phyloP scores from a whole-genome alignment of 176 grass and related monocot species.

The Carex pumila region DNA sequence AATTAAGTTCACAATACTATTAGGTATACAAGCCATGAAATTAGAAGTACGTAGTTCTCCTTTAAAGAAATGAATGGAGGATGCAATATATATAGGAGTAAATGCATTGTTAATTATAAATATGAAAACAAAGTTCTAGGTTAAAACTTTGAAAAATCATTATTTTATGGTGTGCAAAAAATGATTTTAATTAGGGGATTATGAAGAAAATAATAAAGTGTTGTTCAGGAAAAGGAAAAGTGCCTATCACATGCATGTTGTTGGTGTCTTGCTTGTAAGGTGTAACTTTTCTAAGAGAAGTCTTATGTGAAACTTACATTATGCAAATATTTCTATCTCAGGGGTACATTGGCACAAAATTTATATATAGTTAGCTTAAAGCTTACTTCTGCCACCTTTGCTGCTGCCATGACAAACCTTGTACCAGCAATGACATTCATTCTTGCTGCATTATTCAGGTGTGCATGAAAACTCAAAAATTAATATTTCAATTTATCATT shows the following conservation, averaged over 20 bases:
- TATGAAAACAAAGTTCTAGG: neutral
- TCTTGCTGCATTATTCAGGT: conserved; percentile 60
- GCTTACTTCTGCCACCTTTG: conserved; percentile 69
- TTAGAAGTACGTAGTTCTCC: neutral
- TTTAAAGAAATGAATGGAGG: neutral
- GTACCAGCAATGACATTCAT: conserved; percentile 68
- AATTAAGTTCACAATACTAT: neutral
- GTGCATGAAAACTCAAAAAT: neutral
- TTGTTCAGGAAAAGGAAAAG: neutral
- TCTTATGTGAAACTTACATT: neutral
- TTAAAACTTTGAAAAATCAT: neutral
- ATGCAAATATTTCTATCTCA: conserved; percentile 23
- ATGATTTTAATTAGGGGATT: neutral
- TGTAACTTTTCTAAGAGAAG: neutral
- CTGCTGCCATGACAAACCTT: conserved; percentile 76
- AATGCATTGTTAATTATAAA: neutral
- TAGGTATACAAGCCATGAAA: neutral
- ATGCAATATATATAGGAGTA: neutral
- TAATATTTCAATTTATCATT: neutral
- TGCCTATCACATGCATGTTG: neutral
- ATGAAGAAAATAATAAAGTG: neutral
- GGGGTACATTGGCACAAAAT: conserved; percentile 71
- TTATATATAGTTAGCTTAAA: conserved; percentile 70
- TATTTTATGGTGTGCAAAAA: neutral
- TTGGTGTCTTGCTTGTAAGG: neutral